phyloP scores from a whole-genome alignment of 371 early-diverging fungal species.

The Phascolomyces articulosus region DNA sequence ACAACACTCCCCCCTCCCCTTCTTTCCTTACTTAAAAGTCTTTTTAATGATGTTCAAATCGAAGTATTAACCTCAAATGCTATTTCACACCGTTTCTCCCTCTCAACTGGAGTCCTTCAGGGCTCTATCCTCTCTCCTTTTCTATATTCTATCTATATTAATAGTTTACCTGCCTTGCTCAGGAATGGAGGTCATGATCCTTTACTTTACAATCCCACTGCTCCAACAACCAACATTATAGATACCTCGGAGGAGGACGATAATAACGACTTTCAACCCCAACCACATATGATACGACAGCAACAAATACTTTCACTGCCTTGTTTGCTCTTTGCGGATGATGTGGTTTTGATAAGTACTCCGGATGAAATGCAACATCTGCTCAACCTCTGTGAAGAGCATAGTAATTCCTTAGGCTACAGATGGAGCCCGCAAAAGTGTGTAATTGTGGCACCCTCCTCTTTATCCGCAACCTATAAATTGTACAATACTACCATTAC shows the following conservation, averaged over 20 bases:
- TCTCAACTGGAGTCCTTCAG: conserved; percentile 22
- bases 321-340: conserved; percentile 21
- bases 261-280: no score
- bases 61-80: background rate
- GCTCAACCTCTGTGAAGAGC: conserved; percentile 6
- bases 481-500: background rate
- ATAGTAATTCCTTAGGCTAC: conserved; percentile 16
- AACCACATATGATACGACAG: no score
- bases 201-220: background rate
- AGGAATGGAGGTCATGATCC: background rate
- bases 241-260: no score
- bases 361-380: conserved; percentile 1
- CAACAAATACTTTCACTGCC: background rate
- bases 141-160: conserved; percentile 23
- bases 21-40: conserved; percentile 11
- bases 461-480: background rate
- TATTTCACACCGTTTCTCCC: conserved; percentile 5
- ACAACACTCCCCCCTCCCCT: background rate
- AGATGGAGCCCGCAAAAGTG: conserved; percentile 23
- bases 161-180: conserved; percentile 5
- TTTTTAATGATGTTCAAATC: conserved; percentile 11
- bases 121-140: conserved; percentile 26
- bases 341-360: conserved; percentile 18
- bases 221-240: no score
- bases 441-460: background rate